A percentile compares a stretch with the other conserved stretches of the same genome.
Conservation (phyloP, 306 rosid genomes). For the cucumber (Cucumis sativus) region Cucumber_9930_V3 NC_026660.2:20229501-20230000, state of each 20-base stretch:
- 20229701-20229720: not conserved
- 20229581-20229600: not conserved
- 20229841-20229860: not conserved
- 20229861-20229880: not conserved
- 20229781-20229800: not conserved
- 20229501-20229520: not conserved
- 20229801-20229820: conserved; percentile 1
- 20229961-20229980: not conserved
- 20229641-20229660: not conserved
- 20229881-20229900: not conserved
- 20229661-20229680: not conserved
- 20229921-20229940: not conserved
- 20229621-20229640: not conserved
- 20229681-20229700: not conserved
- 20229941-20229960: not conserved
- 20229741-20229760: not conserved
- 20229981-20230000: not conserved
- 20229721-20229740: not conserved
- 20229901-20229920: not conserved
- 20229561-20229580: not conserved
- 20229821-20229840: not conserved
- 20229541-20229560: not conserved
- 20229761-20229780: conserved; percentile 5
- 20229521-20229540: not conserved
- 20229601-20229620: not conserved